Percentiles rank a stretch among this genome's conserved stretches.
Evolutionary conservation across 1,284 basidiomycete genomes (phyloP).

Genomic region (Rhizoctonia solani): DNA sequence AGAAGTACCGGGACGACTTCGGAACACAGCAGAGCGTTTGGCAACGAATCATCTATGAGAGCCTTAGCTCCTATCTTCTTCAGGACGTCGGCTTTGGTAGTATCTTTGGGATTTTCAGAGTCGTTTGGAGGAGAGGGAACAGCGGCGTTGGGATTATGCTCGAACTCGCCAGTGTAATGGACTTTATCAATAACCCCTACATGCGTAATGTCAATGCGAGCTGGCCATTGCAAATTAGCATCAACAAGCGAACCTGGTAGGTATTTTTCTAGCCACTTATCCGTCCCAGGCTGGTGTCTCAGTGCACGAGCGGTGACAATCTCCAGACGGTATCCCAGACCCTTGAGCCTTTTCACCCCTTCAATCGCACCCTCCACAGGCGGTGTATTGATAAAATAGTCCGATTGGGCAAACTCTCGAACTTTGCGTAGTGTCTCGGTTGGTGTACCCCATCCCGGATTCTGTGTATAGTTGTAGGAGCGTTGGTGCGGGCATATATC

Average conservation of each 20-base stretch:
- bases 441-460: conserved; percentile 72
- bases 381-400: conserved; percentile 55
- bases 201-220: background rate
- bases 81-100: conserved; percentile 27
- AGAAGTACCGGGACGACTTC: conserved; percentile 48
- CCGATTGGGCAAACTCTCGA: conserved; percentile 59
- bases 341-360: conserved; percentile 58
- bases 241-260: conserved; percentile 58
- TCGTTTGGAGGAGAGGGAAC: conserved; percentile 6
- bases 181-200: conserved; percentile 66
- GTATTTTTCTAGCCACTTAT: conserved; percentile 67
- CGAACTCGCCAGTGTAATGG: conserved; percentile 76
- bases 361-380: conserved; percentile 70
- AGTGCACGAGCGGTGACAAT: conserved; percentile 75
- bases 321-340: conserved; percentile 67
- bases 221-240: conserved; percentile 7
- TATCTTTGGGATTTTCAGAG: background rate
- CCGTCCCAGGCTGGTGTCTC: conserved; percentile 61
- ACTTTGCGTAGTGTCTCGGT: conserved; percentile 63
- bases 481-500: background rate
- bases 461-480: conserved; percentile 48
- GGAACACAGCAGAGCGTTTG: conserved; percentile 37
- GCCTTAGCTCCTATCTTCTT: conserved; percentile 33
- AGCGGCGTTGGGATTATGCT: conserved; percentile 13
- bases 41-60: conserved; percentile 38